Evolutionary conservation across 495 filamentous ascomycete genomes (phyloP).

Genomic region (Annulohypoxylon maeteangense): DNA sequence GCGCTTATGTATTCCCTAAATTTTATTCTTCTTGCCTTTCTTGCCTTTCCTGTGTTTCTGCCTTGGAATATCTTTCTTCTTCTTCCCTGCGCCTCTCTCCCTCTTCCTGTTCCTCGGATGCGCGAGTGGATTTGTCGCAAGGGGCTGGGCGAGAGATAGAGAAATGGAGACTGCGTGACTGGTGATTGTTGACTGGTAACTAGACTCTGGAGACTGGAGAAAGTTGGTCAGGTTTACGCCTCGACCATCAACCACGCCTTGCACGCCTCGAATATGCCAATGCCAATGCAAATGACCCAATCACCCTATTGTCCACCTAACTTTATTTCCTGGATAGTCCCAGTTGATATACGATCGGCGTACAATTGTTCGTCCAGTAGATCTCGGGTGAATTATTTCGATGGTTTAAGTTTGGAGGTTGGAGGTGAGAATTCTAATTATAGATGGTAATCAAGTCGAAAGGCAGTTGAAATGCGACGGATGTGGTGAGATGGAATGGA

Average conservation of each 20-base stretch:
- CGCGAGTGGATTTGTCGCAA: slow-evolving; percentile 40
- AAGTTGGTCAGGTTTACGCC: slow-evolving; percentile 27
- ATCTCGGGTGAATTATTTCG: slow-evolving; percentile 36
- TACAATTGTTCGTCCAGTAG: slow-evolving; percentile 22
- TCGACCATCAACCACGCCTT: slow-evolving; percentile 23
- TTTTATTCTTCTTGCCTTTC: slow-evolving; percentile 18
- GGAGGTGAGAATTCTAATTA: slow-evolving; percentile 25
- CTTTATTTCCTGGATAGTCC: slow-evolving; percentile 36
- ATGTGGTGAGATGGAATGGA: slow-evolving; percentile 6
- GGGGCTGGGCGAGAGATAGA: slow-evolving; percentile 23
- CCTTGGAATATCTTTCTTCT: not conserved
- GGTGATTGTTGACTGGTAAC: not conserved
- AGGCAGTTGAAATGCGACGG: not conserved
- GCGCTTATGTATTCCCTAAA: slow-evolving; percentile 16
- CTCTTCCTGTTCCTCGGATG: slow-evolving; percentile 7
- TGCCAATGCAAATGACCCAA: not conserved
- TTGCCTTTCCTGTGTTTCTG: not conserved
- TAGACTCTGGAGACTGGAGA: slow-evolving; percentile 18
- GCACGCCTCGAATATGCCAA: slow-evolving; percentile 3
- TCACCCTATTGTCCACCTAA: slow-evolving; percentile 32
- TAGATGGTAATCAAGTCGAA: slow-evolving; percentile 22
- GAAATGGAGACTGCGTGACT: not conserved
- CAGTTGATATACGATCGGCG: slow-evolving; percentile 33
- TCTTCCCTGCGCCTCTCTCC: slow-evolving; percentile 22
- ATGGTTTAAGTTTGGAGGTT: slow-evolving; percentile 7